These are phyloP conservation scores for Hyaloperonospora brassicae DNA, from an alignment of 352 stramenopile species.

Conservation along the genomic window DNA sequence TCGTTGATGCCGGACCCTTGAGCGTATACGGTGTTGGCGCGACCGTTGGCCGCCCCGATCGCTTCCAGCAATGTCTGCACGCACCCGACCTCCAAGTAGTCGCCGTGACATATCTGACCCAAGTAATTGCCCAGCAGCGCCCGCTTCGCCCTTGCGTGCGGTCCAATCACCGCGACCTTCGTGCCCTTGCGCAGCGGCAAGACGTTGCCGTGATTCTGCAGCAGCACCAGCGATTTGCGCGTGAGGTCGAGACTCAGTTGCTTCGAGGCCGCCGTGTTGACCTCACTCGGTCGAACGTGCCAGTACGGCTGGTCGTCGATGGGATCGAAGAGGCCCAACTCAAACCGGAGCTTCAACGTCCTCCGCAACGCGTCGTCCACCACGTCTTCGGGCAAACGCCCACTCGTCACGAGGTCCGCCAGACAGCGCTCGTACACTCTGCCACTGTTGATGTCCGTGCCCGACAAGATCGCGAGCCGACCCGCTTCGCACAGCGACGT, in stretches of 20 bases:
- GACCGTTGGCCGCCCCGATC: slow-evolving; percentile 37
- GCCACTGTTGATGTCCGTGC: slow-evolving; percentile 85
- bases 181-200: slow-evolving; percentile 57
- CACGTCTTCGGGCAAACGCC: slow-evolving; percentile 39
- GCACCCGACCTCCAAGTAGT: slow-evolving; percentile 57
- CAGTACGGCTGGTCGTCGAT: slow-evolving; percentile 79
- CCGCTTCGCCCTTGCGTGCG: slow-evolving; percentile 51
- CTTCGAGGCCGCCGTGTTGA: slow-evolving; percentile 61
- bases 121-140: slow-evolving; percentile 83
- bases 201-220: slow-evolving; percentile 82
- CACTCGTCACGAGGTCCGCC: slow-evolving; percentile 39
- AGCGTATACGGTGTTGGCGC: slow-evolving; percentile 30
- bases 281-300: slow-evolving; percentile 53
- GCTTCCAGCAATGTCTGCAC: slow-evolving; percentile 67
- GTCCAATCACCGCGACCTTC: slow-evolving; percentile 73
- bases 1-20: slow-evolving; percentile 55
- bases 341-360: slow-evolving; percentile 83
- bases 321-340: slow-evolving; percentile 88
- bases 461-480: slow-evolving; percentile 52
- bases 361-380: slow-evolving; percentile 51
- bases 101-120: slow-evolving; percentile 73
- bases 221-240: slow-evolving; percentile 87
- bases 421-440: slow-evolving; percentile 77
- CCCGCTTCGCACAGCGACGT: slow-evolving; percentile 60
- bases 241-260: slow-evolving; percentile 63